Conservation (phyloP, 805 yeast genomes). For the Limtongia smithiae region DNA sequence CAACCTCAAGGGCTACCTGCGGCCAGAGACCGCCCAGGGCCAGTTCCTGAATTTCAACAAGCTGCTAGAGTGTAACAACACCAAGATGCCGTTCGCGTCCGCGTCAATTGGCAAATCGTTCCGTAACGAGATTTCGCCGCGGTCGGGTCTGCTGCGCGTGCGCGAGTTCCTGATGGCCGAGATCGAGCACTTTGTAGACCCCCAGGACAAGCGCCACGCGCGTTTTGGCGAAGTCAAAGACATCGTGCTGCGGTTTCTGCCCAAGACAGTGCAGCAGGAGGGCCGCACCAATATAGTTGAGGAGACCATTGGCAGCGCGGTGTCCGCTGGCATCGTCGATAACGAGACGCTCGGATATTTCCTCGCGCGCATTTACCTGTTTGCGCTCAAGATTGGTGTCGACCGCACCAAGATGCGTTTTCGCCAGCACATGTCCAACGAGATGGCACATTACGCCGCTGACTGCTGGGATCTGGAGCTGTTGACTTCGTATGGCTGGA, state of each 20-base stretch:
- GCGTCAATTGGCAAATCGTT: slow-evolving; percentile 98
- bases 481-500: slow-evolving; percentile 96
- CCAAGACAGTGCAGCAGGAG: slow-evolving; percentile 80
- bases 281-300: slow-evolving; percentile 70
- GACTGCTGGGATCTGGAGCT: slow-evolving; percentile 99
- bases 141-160: slow-evolving; percentile 95
- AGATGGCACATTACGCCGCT: slow-evolving; percentile 99
- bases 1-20: slow-evolving; percentile 84
- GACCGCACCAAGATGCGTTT: slow-evolving; percentile 80
- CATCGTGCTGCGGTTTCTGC: slow-evolving; percentile 69
- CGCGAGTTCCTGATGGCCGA: slow-evolving; percentile 99
- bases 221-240: slow-evolving; percentile 74
- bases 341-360: slow-evolving; percentile 97
- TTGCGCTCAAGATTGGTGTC: slow-evolving; percentile 85
- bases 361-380: slow-evolving; percentile 85
- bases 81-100: slow-evolving; percentile 98
- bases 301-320: slow-evolving; percentile 86
- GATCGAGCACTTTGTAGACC: slow-evolving; percentile 97
- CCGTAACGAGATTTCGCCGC: slow-evolving; percentile 98
- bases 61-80: slow-evolving; percentile 89
- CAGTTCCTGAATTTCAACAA: slow-evolving; percentile 95
- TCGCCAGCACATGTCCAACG: slow-evolving; percentile 98
- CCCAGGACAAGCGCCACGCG: slow-evolving; percentile 76
- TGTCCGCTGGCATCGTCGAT: slow-evolving; percentile 79
- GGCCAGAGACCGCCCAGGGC: slow-evolving; percentile 99